Evolutionary conservation across 1,139 yeast species (phyloP), one percentile per base, ranked within the genome.

Genomic region (Pichia terricola): DNA sequence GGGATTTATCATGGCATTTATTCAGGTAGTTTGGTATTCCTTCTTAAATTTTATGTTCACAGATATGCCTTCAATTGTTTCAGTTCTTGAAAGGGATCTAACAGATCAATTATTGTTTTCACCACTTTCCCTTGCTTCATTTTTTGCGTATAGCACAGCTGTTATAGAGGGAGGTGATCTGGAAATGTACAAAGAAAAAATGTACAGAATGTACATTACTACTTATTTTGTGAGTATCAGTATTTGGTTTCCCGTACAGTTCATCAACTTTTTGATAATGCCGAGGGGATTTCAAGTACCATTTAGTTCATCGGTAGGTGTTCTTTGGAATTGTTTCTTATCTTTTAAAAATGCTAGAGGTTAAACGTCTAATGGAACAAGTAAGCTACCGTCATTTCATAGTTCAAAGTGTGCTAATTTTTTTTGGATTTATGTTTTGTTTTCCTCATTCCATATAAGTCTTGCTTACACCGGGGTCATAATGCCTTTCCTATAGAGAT

Each of bases 201-300:
- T 88, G 44, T 68, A 73, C 49, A 75, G 72, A 47, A 69, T 82
- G 4, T 89, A 87, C 60, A 62, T 89, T 34, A 78, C 81, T 37
- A 91, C 97, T 0, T 65, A 89, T 46, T 77, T 82, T 37, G 77
- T 81, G 45, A 89, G 88, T 61, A 85, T 81, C 61, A 70, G 84
- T 46, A 79, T 91, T n/a, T 91, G 98, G 98, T 94, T 95, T 41
- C 78, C 89, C 2, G 94, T 91, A 6, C 97, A 91, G 61, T 85
- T 91, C 55, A 69, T 89, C 53, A 91, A 91, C 62, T 91, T 91
- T 57, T 68, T 87, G 50, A 59, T 86, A 8, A 76, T 91, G 59
- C 96, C 97, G 0, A 69, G 79, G 45, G 73, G 75, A 49, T 74
- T 79, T 53, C 97, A 91, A 62, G 95, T 89, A 4, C 96, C 96